Evolutionary conservation across 345 rosid species (phyloP).

Genomic region (Moricandia moricandioides): DNA sequence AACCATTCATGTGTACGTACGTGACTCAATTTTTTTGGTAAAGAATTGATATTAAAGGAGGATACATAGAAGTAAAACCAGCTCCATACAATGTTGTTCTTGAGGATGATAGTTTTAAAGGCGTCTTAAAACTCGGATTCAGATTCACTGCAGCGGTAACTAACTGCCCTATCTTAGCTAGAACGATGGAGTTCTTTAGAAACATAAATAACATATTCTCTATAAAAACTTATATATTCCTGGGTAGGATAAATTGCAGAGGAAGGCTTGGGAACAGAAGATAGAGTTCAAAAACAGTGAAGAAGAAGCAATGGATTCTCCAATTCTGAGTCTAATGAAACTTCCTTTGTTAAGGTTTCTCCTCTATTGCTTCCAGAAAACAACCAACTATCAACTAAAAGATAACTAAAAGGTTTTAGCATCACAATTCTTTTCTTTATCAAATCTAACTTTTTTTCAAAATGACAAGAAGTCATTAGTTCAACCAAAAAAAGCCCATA

Average conservation of each 20-base stretch:
- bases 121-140: slow-evolving; percentile 60
- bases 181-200: not conserved
- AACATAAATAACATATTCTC: not conserved
- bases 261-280: slow-evolving; percentile 32
- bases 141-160: slow-evolving; percentile 56
- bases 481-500: too few species aligned
- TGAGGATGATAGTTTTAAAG: slow-evolving; percentile 70
- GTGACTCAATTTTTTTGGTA: slow-evolving; percentile 1
- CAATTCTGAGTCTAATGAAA: slow-evolving; percentile 42
- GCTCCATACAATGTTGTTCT: slow-evolving; percentile 67
- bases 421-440: not conserved
- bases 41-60: slow-evolving; percentile 74
- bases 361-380: slow-evolving; percentile 28
- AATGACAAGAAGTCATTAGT: not conserved
- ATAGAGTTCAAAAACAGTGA: slow-evolving; percentile 28
- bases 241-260: slow-evolving; percentile 40
- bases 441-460: not conserved
- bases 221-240: not conserved
- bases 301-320: slow-evolving; percentile 27
- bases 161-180: not conserved
- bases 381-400: slow-evolving; percentile 28
- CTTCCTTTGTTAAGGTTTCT: slow-evolving; percentile 49
- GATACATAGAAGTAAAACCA: slow-evolving; percentile 54
- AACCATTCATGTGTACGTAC: not conserved
- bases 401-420: slow-evolving; percentile 27